Evolutionary conservation across 352 stramenopile genomes (phyloP), one percentile per base, ranked within the genome.

Genomic region (Phytophthora citricola): DNA sequence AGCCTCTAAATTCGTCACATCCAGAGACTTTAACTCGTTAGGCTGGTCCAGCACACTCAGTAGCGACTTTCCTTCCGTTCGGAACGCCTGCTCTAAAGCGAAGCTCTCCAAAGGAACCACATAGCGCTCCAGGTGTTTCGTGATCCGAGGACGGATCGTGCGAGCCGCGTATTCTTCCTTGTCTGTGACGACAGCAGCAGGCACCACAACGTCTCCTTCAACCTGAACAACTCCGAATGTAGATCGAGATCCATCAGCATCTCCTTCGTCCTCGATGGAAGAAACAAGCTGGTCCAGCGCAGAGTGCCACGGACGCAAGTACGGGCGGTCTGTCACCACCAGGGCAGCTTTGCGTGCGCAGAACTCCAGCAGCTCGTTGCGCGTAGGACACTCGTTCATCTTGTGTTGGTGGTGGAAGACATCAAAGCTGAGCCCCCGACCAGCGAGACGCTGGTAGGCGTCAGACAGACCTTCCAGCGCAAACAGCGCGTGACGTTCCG

Each of bases 81-180:
- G 66, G 11, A 55, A 76, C 10, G 10, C 67, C 3, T 63, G n/a
- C 6, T 69, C 43, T 15, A 92, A 40, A 14, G 71, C 49, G 5
- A 69, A 58, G 29, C 74, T 73, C 27, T 87, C 61, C 17, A 95
- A 61, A 31, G 71, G 63, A 15, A 86, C 78, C 26, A 98, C 68
- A 66, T 94, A 99, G 20, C 85, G 83, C 0, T 88, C 72, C 22
- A 99, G 72, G 7, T 98, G 81, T 22, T 91, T 93, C 36, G 97
- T 87, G 71, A 99, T 98, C 77, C 98, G 99, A 2, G 92, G 87
- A 57, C 98, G 93, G 53, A 99, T 95, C n/a, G 97, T 99, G n/a
- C 97, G 84, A 11, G 98, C 98, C 26, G 97, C 96, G 51, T 98
- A 98, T 85, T 99, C 97, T 71, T 97, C 85, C 76, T 99, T 99